Conservation (phyloP, 2,329 filamentous ascomycete species). For the Cytospora schulzeri region DNA sequence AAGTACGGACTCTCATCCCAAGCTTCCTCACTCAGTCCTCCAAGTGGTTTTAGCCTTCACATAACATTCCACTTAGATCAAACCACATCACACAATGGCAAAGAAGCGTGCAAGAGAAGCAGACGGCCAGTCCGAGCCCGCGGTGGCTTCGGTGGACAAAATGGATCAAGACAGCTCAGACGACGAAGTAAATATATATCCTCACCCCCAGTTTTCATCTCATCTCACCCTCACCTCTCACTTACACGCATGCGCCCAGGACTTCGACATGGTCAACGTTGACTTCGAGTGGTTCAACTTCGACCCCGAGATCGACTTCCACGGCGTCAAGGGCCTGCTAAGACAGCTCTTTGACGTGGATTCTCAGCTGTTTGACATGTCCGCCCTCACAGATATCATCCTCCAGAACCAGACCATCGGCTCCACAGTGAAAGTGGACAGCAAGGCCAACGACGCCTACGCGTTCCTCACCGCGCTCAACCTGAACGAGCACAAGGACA, state of each 20-base stretch:
- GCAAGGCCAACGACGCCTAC: conserved; percentile 88
- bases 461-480: conserved; percentile 90
- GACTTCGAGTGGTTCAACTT: conserved; percentile 99
- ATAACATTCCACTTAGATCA: neutral
- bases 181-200: conserved; percentile 48
- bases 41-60: neutral
- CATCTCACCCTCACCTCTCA: conserved; percentile 4
- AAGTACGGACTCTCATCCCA: neutral
- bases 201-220: conserved; percentile 21
- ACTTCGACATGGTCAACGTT: conserved; percentile 89
- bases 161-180: conserved; percentile 54
- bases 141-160: conserved; percentile 35
- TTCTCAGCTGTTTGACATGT: conserved; percentile 82
- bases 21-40: neutral
- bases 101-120: conserved; percentile 42
- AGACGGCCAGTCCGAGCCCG: conserved; percentile 33
- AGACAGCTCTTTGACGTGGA: conserved; percentile 93
- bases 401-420: conserved; percentile 85
- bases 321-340: conserved; percentile 86
- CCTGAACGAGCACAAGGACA: conserved; percentile 74
- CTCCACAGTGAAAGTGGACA: conserved; percentile 96
- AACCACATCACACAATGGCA: conserved; percentile 34
- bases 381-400: conserved; percentile 81
- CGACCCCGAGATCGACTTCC: conserved; percentile 85
- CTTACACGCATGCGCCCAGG: conserved; percentile 51